Percentiles rank a stretch among this genome's conserved stretches.
Conservation (phyloP, 345 rosid genomes). For the Boechera divaricarpa region DNA sequence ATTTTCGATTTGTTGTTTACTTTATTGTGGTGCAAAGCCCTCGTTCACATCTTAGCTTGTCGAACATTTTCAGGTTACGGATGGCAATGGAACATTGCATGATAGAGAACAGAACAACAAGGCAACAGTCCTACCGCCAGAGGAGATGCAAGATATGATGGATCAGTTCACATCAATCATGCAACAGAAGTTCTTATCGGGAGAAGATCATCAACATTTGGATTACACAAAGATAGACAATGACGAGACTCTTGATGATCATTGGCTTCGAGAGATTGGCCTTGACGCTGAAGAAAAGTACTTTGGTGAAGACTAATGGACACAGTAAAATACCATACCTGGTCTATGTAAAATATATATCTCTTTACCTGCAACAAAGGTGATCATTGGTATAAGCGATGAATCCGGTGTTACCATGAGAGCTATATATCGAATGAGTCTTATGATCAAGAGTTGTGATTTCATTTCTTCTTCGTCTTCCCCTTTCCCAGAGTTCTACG, state of each 20-base stretch:
- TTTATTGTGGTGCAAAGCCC: neutral
- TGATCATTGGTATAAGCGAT: neutral
- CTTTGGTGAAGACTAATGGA: slow-evolving; percentile 54
- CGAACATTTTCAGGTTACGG: slow-evolving; percentile 20
- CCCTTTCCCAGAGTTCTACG: neutral
- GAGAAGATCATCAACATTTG: slow-evolving; percentile 83
- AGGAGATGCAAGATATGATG: slow-evolving; percentile 83
- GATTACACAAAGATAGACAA: slow-evolving; percentile 91
- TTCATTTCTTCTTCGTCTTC: neutral
- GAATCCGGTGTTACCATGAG: neutral
- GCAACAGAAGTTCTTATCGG: slow-evolving; percentile 90
- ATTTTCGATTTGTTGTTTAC: neutral
- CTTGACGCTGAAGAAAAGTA: slow-evolving; percentile 92
- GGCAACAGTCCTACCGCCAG: slow-evolving; percentile 51
- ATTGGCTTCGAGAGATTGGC: slow-evolving; percentile 80
- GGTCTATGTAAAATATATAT: neutral
- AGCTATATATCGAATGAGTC: neutral
- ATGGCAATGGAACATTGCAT: slow-evolving; percentile 1
- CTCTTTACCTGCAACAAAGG: neutral
- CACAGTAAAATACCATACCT: neutral
- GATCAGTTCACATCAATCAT: slow-evolving; percentile 77
- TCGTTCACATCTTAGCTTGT: neutral
- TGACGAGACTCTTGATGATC: slow-evolving; percentile 90
- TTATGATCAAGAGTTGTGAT: neutral
- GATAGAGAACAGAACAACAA: slow-evolving; percentile 25